Conservation (phyloP, 768 basidiomycete species). For the Mycena leptocephala region DNA sequence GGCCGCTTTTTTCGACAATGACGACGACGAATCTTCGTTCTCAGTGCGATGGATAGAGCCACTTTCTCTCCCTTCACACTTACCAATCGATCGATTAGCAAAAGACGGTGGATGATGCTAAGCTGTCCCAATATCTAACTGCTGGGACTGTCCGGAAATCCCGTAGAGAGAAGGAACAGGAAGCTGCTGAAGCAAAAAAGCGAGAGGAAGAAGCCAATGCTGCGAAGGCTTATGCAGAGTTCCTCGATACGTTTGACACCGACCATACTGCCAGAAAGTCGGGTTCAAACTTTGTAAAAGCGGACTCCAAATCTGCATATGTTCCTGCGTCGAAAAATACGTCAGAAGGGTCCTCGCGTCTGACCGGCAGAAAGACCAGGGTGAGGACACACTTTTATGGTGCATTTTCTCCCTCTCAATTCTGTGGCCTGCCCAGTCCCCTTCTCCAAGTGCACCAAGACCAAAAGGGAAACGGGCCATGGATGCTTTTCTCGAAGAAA, state of each 20-base stretch:
- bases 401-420: background rate
- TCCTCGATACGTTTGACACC: conserved; percentile 88
- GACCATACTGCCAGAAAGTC: conserved; percentile 70
- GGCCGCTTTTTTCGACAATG: conserved; percentile 89
- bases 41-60: conserved; percentile 92
- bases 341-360: conserved; percentile 43
- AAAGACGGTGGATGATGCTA: conserved; percentile 89
- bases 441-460: conserved; percentile 74
- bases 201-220: conserved; percentile 87
- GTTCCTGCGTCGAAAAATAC: conserved; percentile 56
- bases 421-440: conserved; percentile 55
- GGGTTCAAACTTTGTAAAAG: conserved; percentile 74
- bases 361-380: conserved; percentile 40
- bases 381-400: conserved; percentile 17
- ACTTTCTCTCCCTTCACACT: conserved; percentile 71
- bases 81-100: conserved; percentile 80
- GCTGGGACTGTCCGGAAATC: conserved; percentile 93
- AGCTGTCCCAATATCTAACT: conserved; percentile 83
- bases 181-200: conserved; percentile 92
- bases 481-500: conserved; percentile 97
- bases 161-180: conserved; percentile 92
- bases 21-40: conserved; percentile 89
- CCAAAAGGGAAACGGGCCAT: conserved; percentile 97
- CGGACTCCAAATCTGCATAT: conserved; percentile 68
- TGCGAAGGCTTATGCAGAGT: conserved; percentile 87